Evolutionary conservation across 495 filamentous ascomycete species (phyloP).

Genomic region (Aspergillus conjunctus): DNA sequence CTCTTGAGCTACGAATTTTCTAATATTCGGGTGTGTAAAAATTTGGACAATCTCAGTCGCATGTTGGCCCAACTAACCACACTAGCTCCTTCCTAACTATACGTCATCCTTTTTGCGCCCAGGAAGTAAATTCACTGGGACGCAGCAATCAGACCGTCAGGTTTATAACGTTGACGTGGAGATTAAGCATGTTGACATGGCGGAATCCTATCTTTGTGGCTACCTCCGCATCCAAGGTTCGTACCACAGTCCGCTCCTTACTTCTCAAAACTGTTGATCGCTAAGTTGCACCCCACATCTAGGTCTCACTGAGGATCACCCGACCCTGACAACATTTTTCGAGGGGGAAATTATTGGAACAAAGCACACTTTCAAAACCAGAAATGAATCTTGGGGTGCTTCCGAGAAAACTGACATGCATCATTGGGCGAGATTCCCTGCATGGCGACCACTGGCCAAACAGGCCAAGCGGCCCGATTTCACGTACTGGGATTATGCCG

Average conservation of each 20-base stretch:
- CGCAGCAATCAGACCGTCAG: constrained; percentile 87
- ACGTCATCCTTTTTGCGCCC: constrained; percentile 84
- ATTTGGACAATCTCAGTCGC: background rate
- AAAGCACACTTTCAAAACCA: constrained; percentile 90
- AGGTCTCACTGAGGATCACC: constrained; percentile 95
- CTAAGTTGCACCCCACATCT: constrained; percentile 22
- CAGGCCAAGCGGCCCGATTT: constrained; percentile 79
- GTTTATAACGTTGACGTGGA: constrained; percentile 95
- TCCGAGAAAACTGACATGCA: constrained; percentile 89
- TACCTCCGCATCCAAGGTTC: constrained; percentile 95
- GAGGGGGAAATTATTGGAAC: constrained; percentile 97
- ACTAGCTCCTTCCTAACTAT: constrained; percentile 51
- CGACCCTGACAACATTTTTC: constrained; percentile 95
- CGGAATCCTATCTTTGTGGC: constrained; percentile 92
- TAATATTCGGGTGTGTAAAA: constrained; percentile 61
- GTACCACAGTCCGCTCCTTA: constrained; percentile 25
- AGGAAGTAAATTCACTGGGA: constrained; percentile 85
- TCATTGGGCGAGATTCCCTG: constrained; percentile 89
- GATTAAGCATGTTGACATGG: constrained; percentile 94
- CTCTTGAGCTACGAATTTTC: constrained; percentile 67
- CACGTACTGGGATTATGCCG: constrained; percentile 64
- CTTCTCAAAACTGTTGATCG: background rate
- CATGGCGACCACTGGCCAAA: constrained; percentile 77
- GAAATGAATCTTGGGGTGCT: constrained; percentile 88
- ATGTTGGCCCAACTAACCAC: constrained; percentile 23